Percentiles rank a stretch among this genome's conserved stretches.
Conservation (phyloP, 345 rosid species). For the Trapa bicornis region DNA sequence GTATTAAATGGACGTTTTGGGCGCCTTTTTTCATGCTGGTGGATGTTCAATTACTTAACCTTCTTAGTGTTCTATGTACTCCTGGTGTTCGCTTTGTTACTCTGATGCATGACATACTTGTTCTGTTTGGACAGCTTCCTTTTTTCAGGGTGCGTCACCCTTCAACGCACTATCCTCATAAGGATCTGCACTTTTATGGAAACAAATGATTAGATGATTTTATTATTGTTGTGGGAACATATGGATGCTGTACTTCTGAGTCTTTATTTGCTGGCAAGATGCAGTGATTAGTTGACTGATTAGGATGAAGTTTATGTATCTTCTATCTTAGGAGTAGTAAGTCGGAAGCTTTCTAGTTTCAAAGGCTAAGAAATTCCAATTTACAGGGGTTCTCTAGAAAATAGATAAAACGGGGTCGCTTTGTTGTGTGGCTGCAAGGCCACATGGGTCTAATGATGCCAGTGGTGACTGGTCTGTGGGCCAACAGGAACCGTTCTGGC, state of each 20-base stretch:
- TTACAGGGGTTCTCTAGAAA: slow-evolving; percentile 16
- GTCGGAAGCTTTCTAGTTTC: not conserved
- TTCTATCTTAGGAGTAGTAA: not conserved
- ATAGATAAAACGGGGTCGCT: slow-evolving; percentile 64
- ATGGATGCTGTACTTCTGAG: not conserved
- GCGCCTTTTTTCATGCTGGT: not conserved
- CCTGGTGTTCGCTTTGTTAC: not conserved
- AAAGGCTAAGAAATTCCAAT: not conserved
- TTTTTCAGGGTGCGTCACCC: not conserved
- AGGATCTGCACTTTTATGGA: not conserved
- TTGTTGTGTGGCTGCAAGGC: slow-evolving; percentile 79
- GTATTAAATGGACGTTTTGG: not conserved
- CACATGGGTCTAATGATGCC: slow-evolving; percentile 42
- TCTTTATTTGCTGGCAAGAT: not conserved
- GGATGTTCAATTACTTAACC: not conserved
- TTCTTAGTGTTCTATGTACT: not conserved
- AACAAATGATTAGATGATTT: not conserved
- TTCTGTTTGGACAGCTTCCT: not conserved
- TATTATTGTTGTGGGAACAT: not conserved
- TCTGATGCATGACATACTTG: not conserved
- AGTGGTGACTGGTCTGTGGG: slow-evolving; percentile 44
- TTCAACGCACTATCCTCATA: not conserved
- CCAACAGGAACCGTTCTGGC: slow-evolving; percentile 49
- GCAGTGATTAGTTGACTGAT: not conserved
- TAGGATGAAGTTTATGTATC: not conserved